Conservation (phyloP, 1,284 basidiomycete genomes). For the Moesziomyces aphidis region DNA sequence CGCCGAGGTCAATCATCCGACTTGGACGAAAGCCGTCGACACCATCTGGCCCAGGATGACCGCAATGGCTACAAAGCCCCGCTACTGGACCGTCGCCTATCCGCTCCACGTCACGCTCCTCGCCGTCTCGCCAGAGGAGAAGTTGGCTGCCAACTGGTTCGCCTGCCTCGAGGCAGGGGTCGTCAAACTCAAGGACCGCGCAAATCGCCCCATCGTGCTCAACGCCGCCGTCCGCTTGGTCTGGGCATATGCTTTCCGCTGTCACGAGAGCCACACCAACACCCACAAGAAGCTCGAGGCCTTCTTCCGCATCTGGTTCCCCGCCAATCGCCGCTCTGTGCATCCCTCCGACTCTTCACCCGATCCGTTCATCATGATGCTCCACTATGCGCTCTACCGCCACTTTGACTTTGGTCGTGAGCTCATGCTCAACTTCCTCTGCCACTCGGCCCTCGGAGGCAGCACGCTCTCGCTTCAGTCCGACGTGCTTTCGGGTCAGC, state of each 20-base stretch:
- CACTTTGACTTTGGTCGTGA: constrained; percentile 89
- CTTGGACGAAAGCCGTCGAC: constrained; percentile 92
- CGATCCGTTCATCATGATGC: constrained; percentile 81
- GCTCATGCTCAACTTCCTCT: constrained; percentile 73
- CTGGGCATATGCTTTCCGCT: constrained; percentile 95
- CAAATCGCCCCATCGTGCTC: constrained; percentile 78
- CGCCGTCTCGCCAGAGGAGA: constrained; percentile 86
- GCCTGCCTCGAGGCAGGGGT: constrained; percentile 71
- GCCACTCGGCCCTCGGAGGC: constrained; percentile 53
- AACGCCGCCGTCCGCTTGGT: constrained; percentile 85
- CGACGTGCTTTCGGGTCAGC: constrained; percentile 61
- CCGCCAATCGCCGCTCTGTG: constrained; percentile 75
- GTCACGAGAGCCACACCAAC: constrained; percentile 83
- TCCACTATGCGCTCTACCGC: constrained; percentile 85
- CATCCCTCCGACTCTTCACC: constrained; percentile 80
- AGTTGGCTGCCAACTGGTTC: constrained; percentile 86
- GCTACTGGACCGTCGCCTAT: constrained; percentile 90
- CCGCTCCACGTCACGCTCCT: constrained; percentile 85
- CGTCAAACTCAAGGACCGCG: constrained; percentile 86
- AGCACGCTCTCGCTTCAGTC: constrained; percentile 60
- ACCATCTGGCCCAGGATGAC: constrained; percentile 84
- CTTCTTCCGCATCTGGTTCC: constrained; percentile 83
- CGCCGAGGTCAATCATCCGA: constrained; percentile 94
- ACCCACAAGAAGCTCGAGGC: constrained; percentile 82
- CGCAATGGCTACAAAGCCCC: constrained; percentile 87